These are phyloP conservation scores for Cyclotella cryptica DNA, from an alignment of 108 stramenopile species.

Conservation along the genomic window DNA sequence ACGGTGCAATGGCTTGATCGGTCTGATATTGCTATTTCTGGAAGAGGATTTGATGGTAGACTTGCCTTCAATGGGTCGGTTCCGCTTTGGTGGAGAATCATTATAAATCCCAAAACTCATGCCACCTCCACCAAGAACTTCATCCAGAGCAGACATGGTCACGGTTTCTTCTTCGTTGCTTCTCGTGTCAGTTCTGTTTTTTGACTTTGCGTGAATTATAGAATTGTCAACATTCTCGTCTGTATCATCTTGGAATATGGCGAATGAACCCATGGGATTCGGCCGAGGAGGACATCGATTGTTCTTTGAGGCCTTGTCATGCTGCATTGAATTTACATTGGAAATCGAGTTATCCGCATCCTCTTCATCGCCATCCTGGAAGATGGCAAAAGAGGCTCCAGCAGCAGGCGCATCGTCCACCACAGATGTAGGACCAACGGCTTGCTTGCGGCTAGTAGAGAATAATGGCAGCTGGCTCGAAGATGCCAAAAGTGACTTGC, in stretches of 20 bases:
- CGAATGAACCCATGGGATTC: constrained; percentile 22
- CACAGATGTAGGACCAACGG: background rate
- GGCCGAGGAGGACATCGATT: background rate
- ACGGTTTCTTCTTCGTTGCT: background rate
- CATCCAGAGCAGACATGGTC: constrained; percentile 6
- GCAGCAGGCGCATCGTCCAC: background rate
- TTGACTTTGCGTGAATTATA: constrained; percentile 12
- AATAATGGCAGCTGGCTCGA: constrained; percentile 11
- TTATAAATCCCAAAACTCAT: constrained; percentile 5
- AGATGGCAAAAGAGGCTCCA: constrained; percentile 3
- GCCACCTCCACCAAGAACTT: constrained; percentile 5
- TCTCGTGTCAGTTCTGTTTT: background rate
- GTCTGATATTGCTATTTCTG: background rate
- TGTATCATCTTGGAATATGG: constrained; percentile 37
- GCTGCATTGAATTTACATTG: too few species aligned
- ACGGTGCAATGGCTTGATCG: background rate
- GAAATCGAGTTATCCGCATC: too few species aligned
- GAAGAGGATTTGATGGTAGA: background rate
- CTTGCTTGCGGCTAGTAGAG: background rate
- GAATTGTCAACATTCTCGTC: constrained; percentile 22
- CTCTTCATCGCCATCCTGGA: constrained; percentile 1
- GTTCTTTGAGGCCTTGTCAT: too few species aligned
- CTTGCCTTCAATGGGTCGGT: background rate
- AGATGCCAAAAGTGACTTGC: constrained; percentile 24
- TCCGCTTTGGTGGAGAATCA: constrained; percentile 4